Evolutionary conservation across 805 yeast species (phyloP), one percentile per base, ranked within the genome.

Genomic region (Jamesozyma rosinii): DNA sequence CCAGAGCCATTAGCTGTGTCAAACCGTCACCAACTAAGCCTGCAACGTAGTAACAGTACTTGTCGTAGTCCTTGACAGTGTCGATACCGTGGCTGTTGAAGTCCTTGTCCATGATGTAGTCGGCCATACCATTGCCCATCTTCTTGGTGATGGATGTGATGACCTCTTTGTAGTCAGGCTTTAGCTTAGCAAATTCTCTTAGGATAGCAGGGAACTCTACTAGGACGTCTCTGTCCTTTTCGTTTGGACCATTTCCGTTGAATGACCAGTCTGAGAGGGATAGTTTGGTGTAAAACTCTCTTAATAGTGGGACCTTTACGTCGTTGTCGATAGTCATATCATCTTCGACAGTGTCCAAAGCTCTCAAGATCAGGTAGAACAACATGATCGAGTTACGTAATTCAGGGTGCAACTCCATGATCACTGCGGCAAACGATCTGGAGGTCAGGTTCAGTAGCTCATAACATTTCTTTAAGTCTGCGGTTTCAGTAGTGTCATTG

Each of bases 71-170:
- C 47, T 74, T 70, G 37, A 84, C 61, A 1, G 96, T 86, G 39
- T 68, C 69, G 38, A 92, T 80, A 1, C 97, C 97, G 48, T 77
- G 77, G 51, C 75, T 60, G 61, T 86, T 87, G 68, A 85, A 85
- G 49, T 81, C 74, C 41, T 83, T 92, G 57, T 82, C 79, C 54
- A 74, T 69, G 42, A 84, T 79, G 65, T 89, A 92, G 58, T 86
- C 88, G 27, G 97, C 97, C 98, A 92, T 92, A 44, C 98, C 98
- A 52, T 85, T 79, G 45, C 97, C 98, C 98, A 92, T 92, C 62
- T 81, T 72, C 44, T 69, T 52, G 38, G 95, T 80, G 53, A 88
- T 85, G 48, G 81, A 86, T 53, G 74, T 75, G 52, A 92, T 77
- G 32, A 88, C 79, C 43, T 74, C 83, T 66, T 83, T 89, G 65